phyloP scores from a whole-genome alignment of 192 early-diverging fungal genomes.

The Mortierella alpina region DNA sequence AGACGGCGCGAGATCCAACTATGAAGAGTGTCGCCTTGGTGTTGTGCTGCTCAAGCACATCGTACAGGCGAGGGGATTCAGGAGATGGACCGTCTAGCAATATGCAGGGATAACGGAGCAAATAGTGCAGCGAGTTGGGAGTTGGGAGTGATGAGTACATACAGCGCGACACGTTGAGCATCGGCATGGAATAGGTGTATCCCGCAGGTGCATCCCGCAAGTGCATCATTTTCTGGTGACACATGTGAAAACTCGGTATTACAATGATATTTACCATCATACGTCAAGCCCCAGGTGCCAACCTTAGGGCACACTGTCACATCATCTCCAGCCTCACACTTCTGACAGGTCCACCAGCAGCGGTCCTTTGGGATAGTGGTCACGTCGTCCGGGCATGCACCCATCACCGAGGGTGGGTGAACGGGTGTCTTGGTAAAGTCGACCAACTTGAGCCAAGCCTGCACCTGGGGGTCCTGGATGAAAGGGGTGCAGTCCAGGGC shows the following conservation, averaged over 20 bases:
- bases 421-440: slow-evolving; percentile 48
- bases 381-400: slow-evolving; percentile 33
- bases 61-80: slow-evolving; percentile 56
- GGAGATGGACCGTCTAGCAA: slow-evolving; percentile 61
- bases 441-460: slow-evolving; percentile 43
- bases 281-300: slow-evolving; percentile 68
- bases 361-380: slow-evolving; percentile 45
- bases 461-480: slow-evolving; percentile 39
- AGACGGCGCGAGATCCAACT: slow-evolving; percentile 59
- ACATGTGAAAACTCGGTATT: too few relatives aligned
- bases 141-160: background rate
- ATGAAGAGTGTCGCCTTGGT: slow-evolving; percentile 67
- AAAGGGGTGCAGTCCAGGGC: slow-evolving; percentile 46
- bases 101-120: background rate
- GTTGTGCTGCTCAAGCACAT: slow-evolving; percentile 52
- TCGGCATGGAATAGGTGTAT: background rate
- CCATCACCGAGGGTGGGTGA: slow-evolving; percentile 27
- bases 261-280: slow-evolving; percentile 53
- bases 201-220: background rate
- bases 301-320: slow-evolving; percentile 60
- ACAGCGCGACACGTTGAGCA: background rate
- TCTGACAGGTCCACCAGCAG: slow-evolving; percentile 67
- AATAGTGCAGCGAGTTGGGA: too few relatives aligned
- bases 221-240: background rate
- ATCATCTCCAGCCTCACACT: slow-evolving; percentile 50